Conservation (phyloP, 495 filamentous ascomycete genomes). For the Aspergillus sparsus region DNA sequence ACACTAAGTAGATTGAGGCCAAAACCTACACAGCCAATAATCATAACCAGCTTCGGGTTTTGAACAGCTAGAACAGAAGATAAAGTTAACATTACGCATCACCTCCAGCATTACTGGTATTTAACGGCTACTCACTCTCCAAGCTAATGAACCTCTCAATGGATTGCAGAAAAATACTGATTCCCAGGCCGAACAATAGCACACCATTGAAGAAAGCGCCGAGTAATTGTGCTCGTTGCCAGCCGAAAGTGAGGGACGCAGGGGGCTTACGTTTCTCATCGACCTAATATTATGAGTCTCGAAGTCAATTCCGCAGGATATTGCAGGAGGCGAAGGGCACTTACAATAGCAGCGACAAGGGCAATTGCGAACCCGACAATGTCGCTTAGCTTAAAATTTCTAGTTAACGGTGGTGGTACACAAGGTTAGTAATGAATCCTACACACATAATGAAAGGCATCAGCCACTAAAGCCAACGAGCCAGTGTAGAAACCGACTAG, state of each 20-base stretch:
- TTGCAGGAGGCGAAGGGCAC: too few species aligned
- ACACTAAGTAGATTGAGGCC: conserved; percentile 78
- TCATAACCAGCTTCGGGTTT: conserved; percentile 61
- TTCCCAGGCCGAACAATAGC: conserved; percentile 81
- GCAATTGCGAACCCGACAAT: conserved; percentile 84
- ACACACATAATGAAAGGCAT: conserved; percentile 89
- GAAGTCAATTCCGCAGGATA: too few species aligned
- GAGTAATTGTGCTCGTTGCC: conserved; percentile 83
- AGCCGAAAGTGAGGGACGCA: conserved; percentile 52
- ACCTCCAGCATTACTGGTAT: neutral
- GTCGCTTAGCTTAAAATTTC: conserved; percentile 69
- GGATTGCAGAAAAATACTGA: conserved; percentile 88
- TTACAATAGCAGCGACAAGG: conserved; percentile 61
- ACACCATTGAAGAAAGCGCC: conserved; percentile 91
- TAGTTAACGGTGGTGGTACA: too few species aligned
- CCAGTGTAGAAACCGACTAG: conserved; percentile 73
- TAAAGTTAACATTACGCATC: neutral
- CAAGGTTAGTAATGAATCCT: neutral
- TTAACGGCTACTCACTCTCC: conserved; percentile 33
- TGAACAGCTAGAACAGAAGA: conserved; percentile 12
- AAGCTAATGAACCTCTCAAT: conserved; percentile 72
- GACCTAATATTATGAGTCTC: too few species aligned
- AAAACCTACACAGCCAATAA: conserved; percentile 76
- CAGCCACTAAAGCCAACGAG: conserved; percentile 85
- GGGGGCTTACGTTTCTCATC: conserved; percentile 22